These are phyloP conservation scores for Vitis riparia DNA, from an alignment of 164 flowering plant genomes.

Conservation along the genomic window DNA sequence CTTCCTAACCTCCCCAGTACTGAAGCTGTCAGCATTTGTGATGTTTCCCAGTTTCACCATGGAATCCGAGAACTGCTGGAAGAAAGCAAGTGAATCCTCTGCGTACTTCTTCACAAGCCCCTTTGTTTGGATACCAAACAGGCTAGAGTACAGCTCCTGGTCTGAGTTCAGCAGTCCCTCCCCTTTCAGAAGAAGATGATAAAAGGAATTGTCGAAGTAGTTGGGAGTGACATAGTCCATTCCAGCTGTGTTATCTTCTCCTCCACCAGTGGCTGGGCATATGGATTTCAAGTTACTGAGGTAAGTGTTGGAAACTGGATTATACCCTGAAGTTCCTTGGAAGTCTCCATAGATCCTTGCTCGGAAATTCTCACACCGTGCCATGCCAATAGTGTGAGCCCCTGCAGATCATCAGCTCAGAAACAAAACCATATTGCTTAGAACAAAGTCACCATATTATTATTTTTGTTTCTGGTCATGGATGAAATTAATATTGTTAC, in stretches of 20 bases:
- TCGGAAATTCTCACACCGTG: conserved; percentile 71
- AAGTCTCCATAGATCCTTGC: conserved; percentile 77
- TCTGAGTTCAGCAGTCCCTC: conserved; percentile 89
- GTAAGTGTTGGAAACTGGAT: conserved; percentile 37
- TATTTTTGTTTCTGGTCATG: too few relatives aligned
- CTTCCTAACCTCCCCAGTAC: conserved; percentile 75
- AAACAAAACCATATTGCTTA: too few relatives aligned
- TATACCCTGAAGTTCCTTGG: conserved; percentile 33
- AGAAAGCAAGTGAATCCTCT: conserved; percentile 61
- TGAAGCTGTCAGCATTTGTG: conserved; percentile 54
- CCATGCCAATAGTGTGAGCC: conserved; percentile 90
- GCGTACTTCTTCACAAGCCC: conserved; percentile 68
- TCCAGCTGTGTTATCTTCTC: conserved; percentile 56
- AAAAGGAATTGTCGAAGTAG: conserved; percentile 85
- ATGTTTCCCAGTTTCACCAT: conserved; percentile 95
- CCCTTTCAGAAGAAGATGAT: conserved; percentile 59
- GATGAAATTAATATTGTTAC: conserved; percentile 27
- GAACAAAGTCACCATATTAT: too few relatives aligned
- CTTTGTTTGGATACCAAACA: conserved; percentile 56
- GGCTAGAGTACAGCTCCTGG: conserved; percentile 79
- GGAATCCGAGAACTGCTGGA: conserved; percentile 80
- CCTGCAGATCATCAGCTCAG: conserved; percentile 38
- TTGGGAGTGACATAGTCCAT: conserved; percentile 75
- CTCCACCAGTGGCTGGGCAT: conserved; percentile 58
- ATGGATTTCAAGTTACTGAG: conserved; percentile 47